phyloP scores from a whole-genome alignment of 1,284 basidiomycete species.

The Xerocomus nothofagi region DNA sequence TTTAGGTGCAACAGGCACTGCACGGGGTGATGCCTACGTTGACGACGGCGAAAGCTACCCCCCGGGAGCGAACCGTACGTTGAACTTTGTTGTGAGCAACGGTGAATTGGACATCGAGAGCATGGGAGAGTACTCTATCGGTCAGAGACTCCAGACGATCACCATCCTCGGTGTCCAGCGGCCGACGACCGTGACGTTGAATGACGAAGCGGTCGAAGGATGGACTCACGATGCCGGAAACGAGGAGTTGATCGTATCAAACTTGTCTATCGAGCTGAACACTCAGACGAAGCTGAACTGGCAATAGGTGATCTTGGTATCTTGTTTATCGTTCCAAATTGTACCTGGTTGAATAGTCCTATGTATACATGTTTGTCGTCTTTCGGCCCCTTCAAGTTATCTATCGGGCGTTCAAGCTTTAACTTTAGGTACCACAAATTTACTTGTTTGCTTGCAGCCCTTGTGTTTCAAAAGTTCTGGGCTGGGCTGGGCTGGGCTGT shows the following conservation, averaged over 20 bases:
- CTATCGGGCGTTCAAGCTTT: too few relatives aligned
- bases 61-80: constrained; percentile 46
- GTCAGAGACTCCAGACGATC: constrained; percentile 44
- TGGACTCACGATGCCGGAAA: constrained; percentile 38
- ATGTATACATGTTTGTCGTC: not conserved
- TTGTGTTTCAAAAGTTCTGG: too few relatives aligned
- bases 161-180: constrained; percentile 49
- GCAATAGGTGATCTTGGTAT: constrained; percentile 17
- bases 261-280: constrained; percentile 40
- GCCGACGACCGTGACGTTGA: constrained; percentile 38
- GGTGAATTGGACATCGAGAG: constrained; percentile 39
- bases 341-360: not conserved
- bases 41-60: constrained; percentile 59
- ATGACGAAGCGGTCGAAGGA: constrained; percentile 28
- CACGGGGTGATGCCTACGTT: constrained; percentile 49
- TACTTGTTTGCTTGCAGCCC: too few relatives aligned
- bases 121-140: constrained; percentile 44
- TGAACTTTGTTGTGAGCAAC: constrained; percentile 41
- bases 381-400: not conserved
- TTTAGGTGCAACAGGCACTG: constrained; percentile 41
- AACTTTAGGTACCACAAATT: not conserved
- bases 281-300: constrained; percentile 22
- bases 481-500: too few relatives aligned
- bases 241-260: constrained; percentile 36
- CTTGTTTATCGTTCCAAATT: not conserved